Percentiles rank a stretch among this genome's conserved stretches.
Evolutionary conservation across 768 basidiomycete genomes (phyloP).

Genomic region (Hemileccinum impolitum): DNA sequence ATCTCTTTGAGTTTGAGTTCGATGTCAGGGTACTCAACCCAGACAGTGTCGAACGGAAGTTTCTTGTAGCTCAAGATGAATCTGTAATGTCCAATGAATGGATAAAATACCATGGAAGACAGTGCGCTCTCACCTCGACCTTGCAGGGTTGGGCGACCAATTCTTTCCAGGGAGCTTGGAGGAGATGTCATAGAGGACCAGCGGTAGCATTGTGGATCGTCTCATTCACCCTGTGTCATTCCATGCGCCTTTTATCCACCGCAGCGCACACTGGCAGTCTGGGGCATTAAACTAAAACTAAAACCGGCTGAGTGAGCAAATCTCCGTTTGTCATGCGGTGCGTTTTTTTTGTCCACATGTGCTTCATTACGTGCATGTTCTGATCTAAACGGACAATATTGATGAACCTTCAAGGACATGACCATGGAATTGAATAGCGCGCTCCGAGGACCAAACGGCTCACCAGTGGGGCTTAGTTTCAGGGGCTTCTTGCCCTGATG

Average conservation of each 20-base stretch:
- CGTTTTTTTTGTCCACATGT: too few species aligned
- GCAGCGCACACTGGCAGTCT: too few species aligned
- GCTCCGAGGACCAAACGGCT: too few species aligned
- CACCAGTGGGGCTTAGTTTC: not conserved
- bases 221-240: not conserved
- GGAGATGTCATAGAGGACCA: slow-evolving; percentile 37
- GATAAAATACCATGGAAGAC: not conserved
- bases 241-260: slow-evolving; percentile 1
- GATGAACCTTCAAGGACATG: too few species aligned
- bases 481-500: not conserved
- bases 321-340: not conserved
- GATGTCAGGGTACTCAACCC: slow-evolving; percentile 36
- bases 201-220: slow-evolving; percentile 19
- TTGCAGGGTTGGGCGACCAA: slow-evolving; percentile 39
- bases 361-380: too few species aligned
- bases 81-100: slow-evolving; percentile 16
- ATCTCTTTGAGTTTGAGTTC: slow-evolving; percentile 22
- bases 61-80: slow-evolving; percentile 31
- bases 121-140: slow-evolving; percentile 28
- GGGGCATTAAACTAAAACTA: not conserved
- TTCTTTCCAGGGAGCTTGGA: slow-evolving; percentile 27
- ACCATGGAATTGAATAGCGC: too few species aligned
- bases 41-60: slow-evolving; percentile 32
- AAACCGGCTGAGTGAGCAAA: not conserved
- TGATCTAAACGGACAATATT: too few species aligned